Base-by-base conservation (phyloP, 2,329 filamentous ascomycete species). In the Verticillium albo-atrum region DNA sequence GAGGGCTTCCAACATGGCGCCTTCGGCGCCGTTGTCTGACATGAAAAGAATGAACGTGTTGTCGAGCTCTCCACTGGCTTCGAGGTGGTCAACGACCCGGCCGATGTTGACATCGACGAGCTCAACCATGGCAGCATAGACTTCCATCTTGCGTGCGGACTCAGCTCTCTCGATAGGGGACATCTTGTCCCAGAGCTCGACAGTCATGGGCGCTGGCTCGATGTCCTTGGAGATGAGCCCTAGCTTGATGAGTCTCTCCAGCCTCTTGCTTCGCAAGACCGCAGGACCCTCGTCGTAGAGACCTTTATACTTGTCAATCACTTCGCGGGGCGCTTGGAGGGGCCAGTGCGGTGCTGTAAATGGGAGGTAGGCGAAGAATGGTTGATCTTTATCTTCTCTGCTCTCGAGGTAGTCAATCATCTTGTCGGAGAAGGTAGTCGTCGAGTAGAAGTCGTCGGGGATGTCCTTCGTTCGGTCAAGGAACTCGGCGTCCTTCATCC, bases 101-200 rank as follows among this genome's bases (percentile, higher is more conserved):
- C 82, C 82, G 15, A 85, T 76, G 55, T 82, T 79, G 47, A 70
- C 66, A 59, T 85, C 82, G 58, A 84, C 83, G 56, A 76, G 75
- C 59, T 85, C 81, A 12, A 85, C 81, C 81, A 86, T 85, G 0
- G 75, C 83, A 0, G 82, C 82, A 58, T 80, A 85, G 10, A 81
- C 76, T 62, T 85, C 71, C 72, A 75, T 74, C 34, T 67, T 66
- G 15, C 70, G 62, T 6, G 67, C 65, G 2, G 70, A 70, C 12
- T 60, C 57, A 17, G 66, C 63, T 20, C 66, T 62, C 17, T 64
- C 64, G 4, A n/a, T 23, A 15, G 42, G 37, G 12, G 59, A 34
- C 54, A 59, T 50, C 12, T 58, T 57, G 25, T 58, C 27, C 61
- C 61, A 61, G 3, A 56, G 56, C 51, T 61, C 53, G 4, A 51